Base-by-base conservation (phyloP, 148 eudicot genomes). In the Camellia sinensis region DNA sequence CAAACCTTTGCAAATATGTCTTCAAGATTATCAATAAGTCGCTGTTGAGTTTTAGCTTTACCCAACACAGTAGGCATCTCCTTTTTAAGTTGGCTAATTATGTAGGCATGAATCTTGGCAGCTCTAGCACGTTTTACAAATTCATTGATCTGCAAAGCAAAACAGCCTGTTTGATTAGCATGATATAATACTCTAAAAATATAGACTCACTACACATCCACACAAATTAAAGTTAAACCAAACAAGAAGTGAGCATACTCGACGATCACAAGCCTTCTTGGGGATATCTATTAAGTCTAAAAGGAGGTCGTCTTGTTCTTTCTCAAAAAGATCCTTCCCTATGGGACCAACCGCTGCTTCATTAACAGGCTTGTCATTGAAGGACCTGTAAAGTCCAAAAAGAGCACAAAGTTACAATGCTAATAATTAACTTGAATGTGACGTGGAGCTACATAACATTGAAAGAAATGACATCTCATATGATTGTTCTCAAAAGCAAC, bases 51-150 rank as follows among this genome's bases (percentile, higher is more conserved):
- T 85, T 94, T 94, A 21, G 80, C 76, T 82, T 94, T 94, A 71
- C 98, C 98, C 74, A 94, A 90, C 87, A 94, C 78, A 15, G 95
- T 85, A 29, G 97, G 98, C 98, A 94, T 94, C 89, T 94, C 97
- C 80, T 94, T 94, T 73, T 91, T 94, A 46, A 94, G 89, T 71
- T 94, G 98, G 80, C 98, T 90, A 54, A 94, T 90, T 54, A 94
- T 94, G 81, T 90, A 90, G 44, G 98, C 97, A 72, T 94, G 98
- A 76, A 94, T 94, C 85, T 91, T 29, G 37, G 37, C 37, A 29
- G 37, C 37, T 29, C 37, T 29, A 29, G 37, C 37, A 29, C 37
- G 37, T 29, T 29, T 29, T 29, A 29, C 37, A 29, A 29, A 29
- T 29, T 29, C 37, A 29, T 29, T 29, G 37, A 94, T 92, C 98